Evolutionary conservation across 257 asterid species (phyloP).

Genomic region (Solanum corneliomulleri): DNA sequence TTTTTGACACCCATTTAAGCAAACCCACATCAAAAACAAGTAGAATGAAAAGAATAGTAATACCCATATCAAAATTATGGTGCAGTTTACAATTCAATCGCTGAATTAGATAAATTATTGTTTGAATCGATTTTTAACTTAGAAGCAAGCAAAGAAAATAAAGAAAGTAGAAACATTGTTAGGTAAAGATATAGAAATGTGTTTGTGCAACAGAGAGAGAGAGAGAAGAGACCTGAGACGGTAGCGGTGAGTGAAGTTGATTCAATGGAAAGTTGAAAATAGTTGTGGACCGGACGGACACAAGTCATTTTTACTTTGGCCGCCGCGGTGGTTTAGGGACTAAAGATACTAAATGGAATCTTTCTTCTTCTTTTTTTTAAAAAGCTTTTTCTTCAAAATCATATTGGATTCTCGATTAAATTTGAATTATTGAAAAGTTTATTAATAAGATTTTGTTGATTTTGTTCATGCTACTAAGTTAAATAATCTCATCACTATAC

Average conservation of each 20-base stretch:
- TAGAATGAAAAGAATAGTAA: background rate
- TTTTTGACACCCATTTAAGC: background rate
- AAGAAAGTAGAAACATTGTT: background rate
- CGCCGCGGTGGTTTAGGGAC: background rate
- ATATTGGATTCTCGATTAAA: rapidly evolving
- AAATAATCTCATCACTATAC: too few relatives aligned
- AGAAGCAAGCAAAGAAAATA: background rate
- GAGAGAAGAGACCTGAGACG: background rate
- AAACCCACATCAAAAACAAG: background rate
- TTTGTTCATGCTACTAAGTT: too few relatives aligned
- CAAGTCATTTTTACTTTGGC: background rate
- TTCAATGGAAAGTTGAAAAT: background rate
- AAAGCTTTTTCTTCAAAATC: rapidly evolving
- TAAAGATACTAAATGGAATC: background rate
- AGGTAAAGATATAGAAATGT: background rate
- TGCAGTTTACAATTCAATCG: background rate
- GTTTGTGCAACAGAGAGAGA: background rate
- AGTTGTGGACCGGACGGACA: background rate
- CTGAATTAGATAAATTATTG: background rate
- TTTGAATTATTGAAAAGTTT: rapidly evolving
- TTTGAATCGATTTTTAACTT: background rate
- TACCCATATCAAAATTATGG: background rate
- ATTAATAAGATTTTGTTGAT: too few relatives aligned
- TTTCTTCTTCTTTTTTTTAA: too few relatives aligned
- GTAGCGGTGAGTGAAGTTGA: background rate